A percentile compares a stretch with the other conserved stretches of the same genome.
Evolutionary conservation across 2,329 filamentous ascomycete genomes (phyloP).

Genomic region (Pseudopyrenochaeta lycopersici): DNA sequence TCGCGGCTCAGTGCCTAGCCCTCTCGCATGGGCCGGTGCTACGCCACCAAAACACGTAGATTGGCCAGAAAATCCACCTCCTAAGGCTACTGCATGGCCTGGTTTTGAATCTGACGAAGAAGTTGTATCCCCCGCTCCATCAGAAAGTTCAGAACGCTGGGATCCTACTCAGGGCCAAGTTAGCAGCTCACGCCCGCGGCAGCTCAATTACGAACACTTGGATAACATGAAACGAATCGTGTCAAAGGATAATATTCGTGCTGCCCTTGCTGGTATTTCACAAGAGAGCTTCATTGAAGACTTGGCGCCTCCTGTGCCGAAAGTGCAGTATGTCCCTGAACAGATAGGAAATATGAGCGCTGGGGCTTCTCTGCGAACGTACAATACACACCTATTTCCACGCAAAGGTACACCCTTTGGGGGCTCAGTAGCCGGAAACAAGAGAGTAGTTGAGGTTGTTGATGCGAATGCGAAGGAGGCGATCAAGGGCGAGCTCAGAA

Average conservation of each 20-base stretch:
- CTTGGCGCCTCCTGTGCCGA: constrained; percentile 7
- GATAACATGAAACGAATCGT: constrained; percentile 34
- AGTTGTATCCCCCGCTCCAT: constrained; percentile 26
- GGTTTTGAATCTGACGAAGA: constrained; percentile 14
- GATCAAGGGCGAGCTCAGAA: not conserved
- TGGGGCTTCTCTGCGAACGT: constrained; percentile 23
- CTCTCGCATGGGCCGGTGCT: not conserved
- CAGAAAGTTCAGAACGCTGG: constrained; percentile 27
- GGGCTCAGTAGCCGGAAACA: constrained; percentile 8
- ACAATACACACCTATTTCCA: constrained; percentile 43
- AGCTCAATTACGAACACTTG: constrained; percentile 1
- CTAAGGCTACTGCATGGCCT: constrained; percentile 11
- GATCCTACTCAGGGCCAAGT: not conserved
- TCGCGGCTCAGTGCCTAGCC: not conserved
- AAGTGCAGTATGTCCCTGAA: not conserved
- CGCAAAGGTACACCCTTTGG: constrained; percentile 25
- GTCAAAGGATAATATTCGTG: constrained; percentile 45
- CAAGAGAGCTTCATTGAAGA: constrained; percentile 29
- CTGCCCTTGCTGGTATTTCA: constrained; percentile 28
- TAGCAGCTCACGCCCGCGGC: constrained; percentile 2
- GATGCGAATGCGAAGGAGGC: constrained; percentile 13
- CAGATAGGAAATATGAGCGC: constrained; percentile 1
- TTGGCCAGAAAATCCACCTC: constrained; percentile 13
- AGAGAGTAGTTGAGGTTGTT: not conserved
- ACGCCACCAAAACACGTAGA: not conserved